Conservation (phyloP, 345 rosid species). For the Kandelia obovata region DNA sequence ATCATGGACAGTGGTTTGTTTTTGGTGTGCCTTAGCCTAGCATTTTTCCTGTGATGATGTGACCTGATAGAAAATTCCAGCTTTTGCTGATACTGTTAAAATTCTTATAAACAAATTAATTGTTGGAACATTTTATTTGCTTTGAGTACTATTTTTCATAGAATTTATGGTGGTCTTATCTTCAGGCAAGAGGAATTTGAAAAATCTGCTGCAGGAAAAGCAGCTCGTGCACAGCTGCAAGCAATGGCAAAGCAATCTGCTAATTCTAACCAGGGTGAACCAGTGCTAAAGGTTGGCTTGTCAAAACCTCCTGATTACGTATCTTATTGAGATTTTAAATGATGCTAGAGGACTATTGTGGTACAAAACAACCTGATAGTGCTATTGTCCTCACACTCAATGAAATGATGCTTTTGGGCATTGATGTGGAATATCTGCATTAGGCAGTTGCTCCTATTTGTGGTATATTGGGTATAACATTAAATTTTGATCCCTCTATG, state of each 20-base stretch:
- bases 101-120: too few relatives aligned
- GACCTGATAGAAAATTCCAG: too few relatives aligned
- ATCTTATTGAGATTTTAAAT: not conserved
- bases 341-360: not conserved
- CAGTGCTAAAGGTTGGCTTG: slow-evolving; percentile 72
- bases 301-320: not conserved
- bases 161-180: slow-evolving; percentile 1
- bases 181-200: slow-evolving; percentile 83
- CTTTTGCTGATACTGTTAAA: too few relatives aligned
- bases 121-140: too few relatives aligned
- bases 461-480: not conserved
- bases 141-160: not conserved
- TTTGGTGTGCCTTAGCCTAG: too few relatives aligned
- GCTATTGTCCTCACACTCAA: not conserved
- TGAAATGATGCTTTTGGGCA: not conserved
- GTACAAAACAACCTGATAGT: not conserved
- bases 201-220: slow-evolving; percentile 89
- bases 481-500: slow-evolving; percentile 14
- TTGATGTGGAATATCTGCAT: not conserved
- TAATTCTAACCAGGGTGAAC: slow-evolving; percentile 65
- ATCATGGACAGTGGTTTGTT: too few relatives aligned
- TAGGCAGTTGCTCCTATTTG: slow-evolving; percentile 8
- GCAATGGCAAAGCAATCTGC: slow-evolving; percentile 76
- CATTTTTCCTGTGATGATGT: too few relatives aligned
- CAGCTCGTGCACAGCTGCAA: slow-evolving; percentile 73